Evolutionary conservation across 1,139 yeast genomes (phyloP).

Genomic region (Pichia sp.): DNA sequence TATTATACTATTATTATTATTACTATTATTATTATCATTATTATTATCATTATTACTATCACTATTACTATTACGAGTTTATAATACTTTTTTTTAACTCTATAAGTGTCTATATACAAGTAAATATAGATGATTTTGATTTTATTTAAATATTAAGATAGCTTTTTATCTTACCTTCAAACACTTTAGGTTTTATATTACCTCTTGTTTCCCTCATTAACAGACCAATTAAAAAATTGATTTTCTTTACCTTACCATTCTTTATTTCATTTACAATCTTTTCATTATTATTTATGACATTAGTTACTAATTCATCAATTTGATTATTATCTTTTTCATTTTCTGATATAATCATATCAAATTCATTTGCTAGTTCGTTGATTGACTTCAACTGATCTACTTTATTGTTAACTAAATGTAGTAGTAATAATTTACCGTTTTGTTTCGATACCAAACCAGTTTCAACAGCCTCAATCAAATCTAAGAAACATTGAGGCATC

Average conservation of each 20-base stretch:
- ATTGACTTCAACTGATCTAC: constrained; percentile 32
- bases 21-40: no score
- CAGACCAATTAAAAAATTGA: constrained; percentile 74
- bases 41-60: background rate
- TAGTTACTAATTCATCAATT: constrained; percentile 40
- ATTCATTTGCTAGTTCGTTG: constrained; percentile 44
- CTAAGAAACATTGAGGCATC: constrained; percentile 34
- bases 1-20: no score
- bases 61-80: background rate
- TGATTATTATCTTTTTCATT: constrained; percentile 7
- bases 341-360: constrained; percentile 9
- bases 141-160: constrained; percentile 9
- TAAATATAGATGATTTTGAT: constrained; percentile 1
- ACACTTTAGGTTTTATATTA: constrained; percentile 45
- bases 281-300: constrained; percentile 43
- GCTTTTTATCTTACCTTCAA: constrained; percentile 39
- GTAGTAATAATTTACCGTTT: constrained; percentile 59
- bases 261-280: constrained; percentile 52
- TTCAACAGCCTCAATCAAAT: constrained; percentile 38
- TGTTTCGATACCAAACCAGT: constrained; percentile 38
- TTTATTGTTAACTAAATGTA: constrained; percentile 49
- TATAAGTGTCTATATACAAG: background rate
- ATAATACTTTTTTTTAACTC: constrained; percentile 4
- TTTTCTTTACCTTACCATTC: constrained; percentile 55
- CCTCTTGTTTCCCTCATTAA: constrained; percentile 81